phyloP scores from a whole-genome alignment of 164 flowering plant species.

The Warburgia ugandensis region DNA sequence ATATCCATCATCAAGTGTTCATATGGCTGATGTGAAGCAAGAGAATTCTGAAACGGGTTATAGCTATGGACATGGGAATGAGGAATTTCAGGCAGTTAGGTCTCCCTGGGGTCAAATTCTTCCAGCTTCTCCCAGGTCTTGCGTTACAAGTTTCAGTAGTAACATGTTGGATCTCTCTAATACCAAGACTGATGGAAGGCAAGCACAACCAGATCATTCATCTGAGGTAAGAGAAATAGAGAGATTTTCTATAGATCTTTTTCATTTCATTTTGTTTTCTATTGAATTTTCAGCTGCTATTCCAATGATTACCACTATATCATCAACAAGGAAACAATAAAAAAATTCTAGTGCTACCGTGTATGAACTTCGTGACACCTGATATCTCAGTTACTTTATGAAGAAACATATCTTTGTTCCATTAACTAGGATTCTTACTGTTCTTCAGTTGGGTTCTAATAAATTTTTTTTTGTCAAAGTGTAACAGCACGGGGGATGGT shows the following conservation, averaged over 20 bases:
- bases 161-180: slow-evolving; percentile 68
- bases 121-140: slow-evolving; percentile 52
- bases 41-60: slow-evolving; percentile 31
- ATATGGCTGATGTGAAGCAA: slow-evolving; percentile 47
- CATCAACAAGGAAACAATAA: too few species aligned
- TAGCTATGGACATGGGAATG: slow-evolving; percentile 26
- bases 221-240: slow-evolving; percentile 9
- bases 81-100: slow-evolving; percentile 35
- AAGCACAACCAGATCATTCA: slow-evolving; percentile 9
- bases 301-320: too few species aligned
- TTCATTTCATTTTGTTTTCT: too few species aligned
- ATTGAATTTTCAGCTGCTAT: too few species aligned
- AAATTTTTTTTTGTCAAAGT: slow-evolving; percentile 1
- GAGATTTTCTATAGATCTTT: too few species aligned
- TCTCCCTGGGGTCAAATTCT: slow-evolving; percentile 36
- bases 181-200: slow-evolving; percentile 22
- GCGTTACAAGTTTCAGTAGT: slow-evolving; percentile 55
- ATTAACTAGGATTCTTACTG: neutral
- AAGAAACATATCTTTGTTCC: too few species aligned
- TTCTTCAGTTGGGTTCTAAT: neutral
- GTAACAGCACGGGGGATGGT: slow-evolving; percentile 6
- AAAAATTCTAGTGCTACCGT: too few species aligned
- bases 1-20: slow-evolving; percentile 24
- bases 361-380: too few species aligned
- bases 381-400: too few species aligned